phyloP scores from a whole-genome alignment of 169 alveolate genomes.

The Blepharisma undulans region DNA sequence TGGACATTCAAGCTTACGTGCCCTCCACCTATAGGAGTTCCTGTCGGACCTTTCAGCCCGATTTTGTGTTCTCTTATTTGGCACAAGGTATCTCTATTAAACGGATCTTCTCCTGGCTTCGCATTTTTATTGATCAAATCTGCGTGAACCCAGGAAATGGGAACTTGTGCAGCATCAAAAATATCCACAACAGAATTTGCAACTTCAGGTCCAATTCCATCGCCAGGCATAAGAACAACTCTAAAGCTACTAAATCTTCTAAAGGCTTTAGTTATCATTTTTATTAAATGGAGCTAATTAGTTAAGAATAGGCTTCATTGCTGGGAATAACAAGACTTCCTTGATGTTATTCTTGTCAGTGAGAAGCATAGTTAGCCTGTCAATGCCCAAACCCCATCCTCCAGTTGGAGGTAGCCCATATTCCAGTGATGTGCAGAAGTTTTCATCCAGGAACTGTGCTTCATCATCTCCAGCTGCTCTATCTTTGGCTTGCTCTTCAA shows the following conservation, averaged over 20 bases:
- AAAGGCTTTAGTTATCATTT: background rate
- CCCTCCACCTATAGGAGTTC: background rate
- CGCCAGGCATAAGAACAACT: conserved; percentile 68
- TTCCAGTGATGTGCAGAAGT: conserved; percentile 91
- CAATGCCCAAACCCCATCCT: conserved; percentile 97
- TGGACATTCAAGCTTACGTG: conserved; percentile 1
- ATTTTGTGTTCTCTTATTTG: no score
- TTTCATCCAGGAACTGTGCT: conserved; percentile 91
- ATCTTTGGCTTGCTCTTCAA: conserved; percentile 90
- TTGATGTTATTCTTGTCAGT: conserved; percentile 91
- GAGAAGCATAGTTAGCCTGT: conserved; percentile 93
- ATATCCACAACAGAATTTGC: conserved; percentile 40
- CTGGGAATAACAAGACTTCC: conserved; percentile 98
- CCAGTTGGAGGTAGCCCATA: conserved; percentile 97
- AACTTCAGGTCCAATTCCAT: conserved; percentile 70
- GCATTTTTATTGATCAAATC: conserved; percentile 34
- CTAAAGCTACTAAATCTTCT: background rate
- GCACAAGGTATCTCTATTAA: conserved; percentile 3
- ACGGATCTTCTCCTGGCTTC: conserved; percentile 34
- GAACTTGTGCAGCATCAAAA: conserved; percentile 48
- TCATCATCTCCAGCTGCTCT: conserved; percentile 84
- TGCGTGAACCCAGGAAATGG: conserved; percentile 41
- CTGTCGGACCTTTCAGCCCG: conserved; percentile 34
- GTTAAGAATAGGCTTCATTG: conserved; percentile 88
- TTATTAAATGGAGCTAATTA: background rate